Evolutionary conservation across 768 basidiomycete genomes (phyloP).

Genomic region (Panaeolus cyanescens): DNA sequence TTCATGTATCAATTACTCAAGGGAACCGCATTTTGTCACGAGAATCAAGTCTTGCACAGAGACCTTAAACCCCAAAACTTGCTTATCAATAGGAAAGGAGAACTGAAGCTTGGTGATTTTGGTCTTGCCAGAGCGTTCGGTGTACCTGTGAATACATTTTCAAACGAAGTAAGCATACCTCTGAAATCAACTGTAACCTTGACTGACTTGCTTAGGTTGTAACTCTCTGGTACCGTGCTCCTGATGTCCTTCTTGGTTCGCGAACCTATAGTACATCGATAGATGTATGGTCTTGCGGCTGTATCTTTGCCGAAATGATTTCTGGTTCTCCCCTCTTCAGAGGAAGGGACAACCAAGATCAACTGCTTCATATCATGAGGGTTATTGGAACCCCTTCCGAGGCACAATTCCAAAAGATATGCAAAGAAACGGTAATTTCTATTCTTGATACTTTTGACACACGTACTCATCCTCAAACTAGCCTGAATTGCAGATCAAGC

Average conservation of each 20-base stretch:
- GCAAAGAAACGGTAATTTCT: constrained; percentile 78
- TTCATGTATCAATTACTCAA: constrained; percentile 98
- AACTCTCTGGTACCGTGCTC: constrained; percentile 98
- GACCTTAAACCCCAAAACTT: constrained; percentile 99
- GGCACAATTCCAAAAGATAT: constrained; percentile 83
- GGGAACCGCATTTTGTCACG: constrained; percentile 98
- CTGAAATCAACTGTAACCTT: not conserved
- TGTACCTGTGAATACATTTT: constrained; percentile 98
- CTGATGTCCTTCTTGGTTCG: constrained; percentile 95
- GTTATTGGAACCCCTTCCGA: constrained; percentile 96
- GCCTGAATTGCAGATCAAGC: constrained; percentile 85
- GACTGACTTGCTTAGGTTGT: constrained; percentile 68
- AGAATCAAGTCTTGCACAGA: constrained; percentile 96
- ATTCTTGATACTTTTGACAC: not conserved
- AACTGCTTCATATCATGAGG: constrained; percentile 96
- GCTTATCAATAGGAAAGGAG: constrained; percentile 95
- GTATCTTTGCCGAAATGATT: constrained; percentile 99
- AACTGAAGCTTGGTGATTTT: constrained; percentile 97
- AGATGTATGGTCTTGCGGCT: constrained; percentile 98
- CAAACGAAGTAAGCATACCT: constrained; percentile 72
- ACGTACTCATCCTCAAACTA: constrained; percentile 22
- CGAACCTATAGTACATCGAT: constrained; percentile 98
- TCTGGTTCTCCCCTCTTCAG: constrained; percentile 95
- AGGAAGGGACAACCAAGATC: constrained; percentile 96
- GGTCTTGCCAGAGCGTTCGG: constrained; percentile 97